Percentiles rank a stretch among this genome's conserved stretches.
Conservation (phyloP, 257 asterid species). For the Pogostemon cablin region DNA sequence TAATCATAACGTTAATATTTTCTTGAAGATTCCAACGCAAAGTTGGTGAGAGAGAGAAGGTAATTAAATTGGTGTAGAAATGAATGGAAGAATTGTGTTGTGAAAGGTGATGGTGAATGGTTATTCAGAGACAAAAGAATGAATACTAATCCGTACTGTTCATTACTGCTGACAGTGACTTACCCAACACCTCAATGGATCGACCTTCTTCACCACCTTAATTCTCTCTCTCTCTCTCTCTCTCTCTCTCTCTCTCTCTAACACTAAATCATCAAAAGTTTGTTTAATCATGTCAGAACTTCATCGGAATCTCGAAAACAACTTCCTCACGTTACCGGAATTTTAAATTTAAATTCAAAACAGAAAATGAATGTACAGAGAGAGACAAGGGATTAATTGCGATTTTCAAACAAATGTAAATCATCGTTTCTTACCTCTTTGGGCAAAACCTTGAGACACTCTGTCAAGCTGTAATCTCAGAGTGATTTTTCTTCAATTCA, state of each 20-base stretch:
- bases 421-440: conserved; percentile 37
- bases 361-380: conserved; percentile 10
- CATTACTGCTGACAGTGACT: conserved; percentile 52
- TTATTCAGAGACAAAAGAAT: conserved; percentile 52
- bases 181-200: conserved; percentile 24
- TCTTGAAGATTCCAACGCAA: conserved; percentile 28
- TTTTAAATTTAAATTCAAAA: not conserved
- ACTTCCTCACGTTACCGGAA: not conserved
- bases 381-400: not conserved
- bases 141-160: conserved; percentile 35
- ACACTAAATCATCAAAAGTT: conserved; percentile 30
- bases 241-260: conserved; percentile 29
- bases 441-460: conserved; percentile 14
- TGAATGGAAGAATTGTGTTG: conserved; percentile 50
- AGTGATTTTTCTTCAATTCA: conserved; percentile 27
- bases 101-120: conserved; percentile 53
- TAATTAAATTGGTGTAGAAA: conserved; percentile 21
- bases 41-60: not conserved
- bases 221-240: conserved; percentile 1
- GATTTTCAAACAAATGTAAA: not conserved
- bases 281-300: conserved; percentile 18
- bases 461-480: conserved; percentile 26
- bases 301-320: conserved; percentile 25
- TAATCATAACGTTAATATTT: conserved; percentile 35
- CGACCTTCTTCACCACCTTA: conserved; percentile 26